Base-by-base conservation (phyloP, 192 early-diverging fungal species). In the Gonapodya sp. region DNA sequence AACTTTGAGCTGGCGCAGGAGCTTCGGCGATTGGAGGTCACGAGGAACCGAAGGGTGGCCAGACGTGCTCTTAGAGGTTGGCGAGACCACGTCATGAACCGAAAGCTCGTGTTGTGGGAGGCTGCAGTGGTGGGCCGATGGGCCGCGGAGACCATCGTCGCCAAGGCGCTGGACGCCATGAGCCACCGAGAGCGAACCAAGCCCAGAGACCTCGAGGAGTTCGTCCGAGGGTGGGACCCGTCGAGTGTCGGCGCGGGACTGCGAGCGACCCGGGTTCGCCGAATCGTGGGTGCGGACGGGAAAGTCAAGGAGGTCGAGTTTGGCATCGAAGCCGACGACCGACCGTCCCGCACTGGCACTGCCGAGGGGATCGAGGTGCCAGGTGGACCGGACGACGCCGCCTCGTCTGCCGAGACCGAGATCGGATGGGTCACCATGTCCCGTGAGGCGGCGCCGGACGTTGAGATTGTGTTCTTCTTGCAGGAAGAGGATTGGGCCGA, bases 261-360 rank as follows among this genome's bases (percentile, higher is more conserved):
- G 8, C 8, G 46, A 64, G 46, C 46, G 8, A 64, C 46, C 46
- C 46, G 46, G 8, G 46, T 64, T 24, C 46, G 46, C 8, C 46
- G 46, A 8, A 64, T 16, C 8, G 46, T 64, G 8, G 46, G 46
- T 24, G 46, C 46, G 8, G 46, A 64, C 46, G 46, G 46, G 8
- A 64, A 64, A 64, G 46, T 64, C 46, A 64, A 64, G 46, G 46
- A 64, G 46, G 46, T 64, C 46, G 46, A 64, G 46, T 64, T 64
- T 8, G 46, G 46, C 8, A 64, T 64, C 46, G 46, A 64, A 24
- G n/a, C n/a, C n/a, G 46, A 64, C 8, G 46, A 64, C 46, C 8
- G 46, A 8, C 46, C 46, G 46, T 24, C 46, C 8, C 46, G 46
- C 8, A 8, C 24, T 8, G 8, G 46, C 8, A 8, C 8, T 24